Evolutionary conservation across 1,284 basidiomycete species (phyloP).

Genomic region (Rhizoctonia solani): DNA sequence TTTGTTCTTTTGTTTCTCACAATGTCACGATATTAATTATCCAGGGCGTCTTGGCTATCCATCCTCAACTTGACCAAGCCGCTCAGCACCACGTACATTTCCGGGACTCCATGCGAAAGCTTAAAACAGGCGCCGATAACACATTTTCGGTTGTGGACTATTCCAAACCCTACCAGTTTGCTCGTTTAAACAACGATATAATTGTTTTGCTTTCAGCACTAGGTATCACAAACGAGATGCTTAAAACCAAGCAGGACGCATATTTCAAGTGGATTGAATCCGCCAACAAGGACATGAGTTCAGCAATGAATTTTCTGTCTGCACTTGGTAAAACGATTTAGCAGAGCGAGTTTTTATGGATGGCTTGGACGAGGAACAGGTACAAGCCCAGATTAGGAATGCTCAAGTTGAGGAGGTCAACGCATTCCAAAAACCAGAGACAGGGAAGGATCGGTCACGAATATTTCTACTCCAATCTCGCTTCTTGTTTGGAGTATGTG

Average conservation of each 20-base stretch:
- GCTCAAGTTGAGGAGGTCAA: slow-evolving; percentile 57
- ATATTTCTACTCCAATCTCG: slow-evolving; percentile 65
- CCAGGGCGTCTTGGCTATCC: slow-evolving; percentile 65
- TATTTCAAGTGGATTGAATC: slow-evolving; percentile 61
- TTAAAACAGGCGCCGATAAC: slow-evolving; percentile 55
- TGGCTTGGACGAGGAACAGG: slow-evolving; percentile 54
- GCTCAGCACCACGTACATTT: slow-evolving; percentile 57
- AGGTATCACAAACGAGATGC: slow-evolving; percentile 57
- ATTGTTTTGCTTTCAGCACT: slow-evolving; percentile 65
- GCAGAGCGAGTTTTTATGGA: slow-evolving; percentile 59
- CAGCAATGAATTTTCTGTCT: slow-evolving; percentile 60
- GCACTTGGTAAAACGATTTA: slow-evolving; percentile 52
- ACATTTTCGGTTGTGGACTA: slow-evolving; percentile 67
- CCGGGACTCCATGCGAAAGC: slow-evolving; percentile 69
- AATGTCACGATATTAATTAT: not conserved
- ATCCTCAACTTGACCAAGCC: slow-evolving; percentile 56
- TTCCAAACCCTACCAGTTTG: slow-evolving; percentile 64
- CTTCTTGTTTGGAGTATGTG: slow-evolving; percentile 65
- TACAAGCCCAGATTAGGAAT: slow-evolving; percentile 50
- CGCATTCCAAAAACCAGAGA: slow-evolving; percentile 54
- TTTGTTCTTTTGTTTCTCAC: not conserved
- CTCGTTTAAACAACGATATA: slow-evolving; percentile 67
- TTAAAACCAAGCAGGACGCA: slow-evolving; percentile 58
- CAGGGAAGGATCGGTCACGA: slow-evolving; percentile 55
- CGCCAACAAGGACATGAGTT: slow-evolving; percentile 52